Evolutionary conservation across 2,329 filamentous ascomycete genomes (phyloP).

Genomic region (Paramyrothecium sp.): DNA sequence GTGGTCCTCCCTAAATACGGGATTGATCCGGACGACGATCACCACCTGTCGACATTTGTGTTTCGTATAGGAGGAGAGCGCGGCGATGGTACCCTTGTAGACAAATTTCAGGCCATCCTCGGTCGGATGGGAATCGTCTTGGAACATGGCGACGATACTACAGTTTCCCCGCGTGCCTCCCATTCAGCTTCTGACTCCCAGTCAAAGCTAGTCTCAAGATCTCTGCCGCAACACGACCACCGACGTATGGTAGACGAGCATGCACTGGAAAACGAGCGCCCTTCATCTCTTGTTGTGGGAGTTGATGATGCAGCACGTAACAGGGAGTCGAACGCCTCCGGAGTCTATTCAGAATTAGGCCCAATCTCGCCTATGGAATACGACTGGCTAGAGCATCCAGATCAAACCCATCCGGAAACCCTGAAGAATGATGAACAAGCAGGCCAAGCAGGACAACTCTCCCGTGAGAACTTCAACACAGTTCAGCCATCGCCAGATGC

Average conservation of each 20-base stretch:
- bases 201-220: conserved; percentile 2
- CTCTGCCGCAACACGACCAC: neutral
- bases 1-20: conserved; percentile 69
- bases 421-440: neutral
- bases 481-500: too few relatives aligned
- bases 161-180: conserved; percentile 19
- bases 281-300: too few relatives aligned
- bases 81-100: conserved; percentile 56
- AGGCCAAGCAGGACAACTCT: neutral
- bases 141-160: conserved; percentile 49
- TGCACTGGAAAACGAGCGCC: too few relatives aligned
- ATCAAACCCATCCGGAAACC: neutral
- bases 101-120: conserved; percentile 70
- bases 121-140: conserved; percentile 69
- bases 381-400: neutral
- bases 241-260: too few relatives aligned
- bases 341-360: too few relatives aligned
- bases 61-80: conserved; percentile 73
- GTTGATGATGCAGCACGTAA: too few relatives aligned
- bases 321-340: too few relatives aligned
- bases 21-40: conserved; percentile 70
- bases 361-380: neutral
- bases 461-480: too few relatives aligned
- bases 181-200: conserved; percentile 13
- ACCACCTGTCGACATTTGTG: conserved; percentile 73